These are phyloP conservation scores for Suillus clintonianus DNA, from an alignment of 768 basidiomycete species.

Conservation along the genomic window DNA sequence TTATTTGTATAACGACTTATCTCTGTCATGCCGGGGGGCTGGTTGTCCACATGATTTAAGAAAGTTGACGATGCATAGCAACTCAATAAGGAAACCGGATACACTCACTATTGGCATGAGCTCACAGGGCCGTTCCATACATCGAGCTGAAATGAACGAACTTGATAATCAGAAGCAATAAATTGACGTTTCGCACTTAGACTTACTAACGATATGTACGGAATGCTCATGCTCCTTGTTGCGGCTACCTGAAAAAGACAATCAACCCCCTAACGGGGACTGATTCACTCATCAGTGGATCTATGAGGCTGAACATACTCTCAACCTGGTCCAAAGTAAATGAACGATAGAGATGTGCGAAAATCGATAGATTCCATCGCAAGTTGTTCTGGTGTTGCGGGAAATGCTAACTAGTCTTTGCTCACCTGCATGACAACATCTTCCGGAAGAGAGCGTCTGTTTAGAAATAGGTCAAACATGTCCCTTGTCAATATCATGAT, in stretches of 20 bases:
- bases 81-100: background rate
- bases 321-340: slow-evolving; percentile 36
- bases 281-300: slow-evolving; percentile 33
- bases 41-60: slow-evolving; percentile 37
- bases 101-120: background rate
- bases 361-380: no score
- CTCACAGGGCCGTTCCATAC: slow-evolving; percentile 45
- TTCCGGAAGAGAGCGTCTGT: background rate
- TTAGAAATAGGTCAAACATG: slow-evolving; percentile 1
- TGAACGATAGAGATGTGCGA: no score
- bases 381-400: slow-evolving; percentile 26
- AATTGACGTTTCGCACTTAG: background rate
- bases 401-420: background rate
- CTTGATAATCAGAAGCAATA: background rate
- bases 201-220: background rate
- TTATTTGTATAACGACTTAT: slow-evolving; percentile 21
- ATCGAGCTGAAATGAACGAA: slow-evolving; percentile 31
- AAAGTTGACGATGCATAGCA: slow-evolving; percentile 26
- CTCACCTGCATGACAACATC: slow-evolving; percentile 3
- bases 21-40: no score
- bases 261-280: no score
- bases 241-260: background rate
- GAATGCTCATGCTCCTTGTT: background rate
- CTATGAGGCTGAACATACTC: slow-evolving; percentile 34
- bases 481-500: background rate